Base-by-base conservation (phyloP, 2,329 filamentous ascomycete genomes). In the Blastomyces emzantsi region DNA sequence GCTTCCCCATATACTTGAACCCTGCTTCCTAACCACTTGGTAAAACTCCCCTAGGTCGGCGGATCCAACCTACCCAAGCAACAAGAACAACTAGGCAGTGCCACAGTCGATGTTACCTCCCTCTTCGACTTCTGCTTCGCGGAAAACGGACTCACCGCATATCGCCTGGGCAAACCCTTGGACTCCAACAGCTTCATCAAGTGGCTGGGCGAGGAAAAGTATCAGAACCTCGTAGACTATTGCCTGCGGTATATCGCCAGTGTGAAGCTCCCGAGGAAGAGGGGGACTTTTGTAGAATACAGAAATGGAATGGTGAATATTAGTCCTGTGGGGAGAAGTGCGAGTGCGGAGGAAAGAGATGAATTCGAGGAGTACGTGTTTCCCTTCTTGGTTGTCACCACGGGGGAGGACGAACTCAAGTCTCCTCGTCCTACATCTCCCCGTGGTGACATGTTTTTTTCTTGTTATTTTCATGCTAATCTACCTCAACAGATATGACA, bases 71-170 rank as follows among this genome's bases (percentile, higher is more conserved):
- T 96, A 67, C 80, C 77, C 75, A 97, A 99, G 82, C 94, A 97
- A 79, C 91, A 97, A 78, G 94, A 97, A 78, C 93, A 97, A 80
- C 85, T 97, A 66, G 92, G 92, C 75, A 83, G 85, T 3, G 75
- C 84, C 33, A 79, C 83, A 64, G 83, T 88, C 69, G 76, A 81
- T 70, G 93, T 97, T 66, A 92, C 87, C 61, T 82, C 85, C 66
- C 87, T 97, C 72, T 99, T 99, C 82, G 94, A 99, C 82, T 99
- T 90, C 81, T 94, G 89, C 85, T 99, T 99, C 81, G 82, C 92
- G 64, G 94, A 99, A 81, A 99, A 99, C 79, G 94, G 94, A 13
- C 85, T 99, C 69, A 95, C 90, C 1, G 94, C 93, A 54, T 96
- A 84, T 83, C 91, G 92, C 73, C 79, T 92, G 72, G 94, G 93